Evolutionary conservation across 257 asterid genomes (phyloP), one percentile per base, ranked within the genome.

Genomic region (Petunia axillaris): DNA sequence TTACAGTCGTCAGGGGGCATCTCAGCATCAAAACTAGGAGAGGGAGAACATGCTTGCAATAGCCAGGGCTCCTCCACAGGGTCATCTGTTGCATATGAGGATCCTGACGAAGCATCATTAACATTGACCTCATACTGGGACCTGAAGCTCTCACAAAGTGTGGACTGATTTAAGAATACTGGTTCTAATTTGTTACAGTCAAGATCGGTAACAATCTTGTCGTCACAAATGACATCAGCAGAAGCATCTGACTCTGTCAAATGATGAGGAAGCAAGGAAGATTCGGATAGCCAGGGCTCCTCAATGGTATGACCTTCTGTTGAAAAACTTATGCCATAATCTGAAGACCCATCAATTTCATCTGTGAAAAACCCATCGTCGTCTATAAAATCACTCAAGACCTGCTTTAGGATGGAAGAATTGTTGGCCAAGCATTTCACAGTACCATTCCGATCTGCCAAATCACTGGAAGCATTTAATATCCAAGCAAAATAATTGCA

Each of bases 21-120:
- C 83, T 85, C 59, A 71, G 59, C 67, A 60, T 77, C 76, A 67
- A 87, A 81, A 80, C 59, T 62, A 37, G 77, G 64, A 82, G 60
- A 64, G 57, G 76, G 37, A 57, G 78, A 55, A 48, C 85, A 78
- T 39, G 91, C 79, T 78, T 90, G 91, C 43, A 86, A 85, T 57
- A 94, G 70, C 98, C 98, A 96, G 78, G 99, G 99, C 88, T 96
- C 99, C 94, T 96, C 99, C 73, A 91, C 92, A 40, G 86, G 92
- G 83, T 84, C 38, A 77, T 86, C 40, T 25, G 75, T 78, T 73
- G 53, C 76, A 38, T 80, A 62, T 25, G 64, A 82, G 83, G 86
- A 53, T 81, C 70, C 82, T 64, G 68, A 50, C 50, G 60, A 77
- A 73, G 84, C 83, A 66, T 63, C 85, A 74, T 58, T 75, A 79